These are phyloP conservation scores for Penicillium sp. DNA, from an alignment of 2,329 filamentous ascomycete genomes.

Conservation along the genomic window DNA sequence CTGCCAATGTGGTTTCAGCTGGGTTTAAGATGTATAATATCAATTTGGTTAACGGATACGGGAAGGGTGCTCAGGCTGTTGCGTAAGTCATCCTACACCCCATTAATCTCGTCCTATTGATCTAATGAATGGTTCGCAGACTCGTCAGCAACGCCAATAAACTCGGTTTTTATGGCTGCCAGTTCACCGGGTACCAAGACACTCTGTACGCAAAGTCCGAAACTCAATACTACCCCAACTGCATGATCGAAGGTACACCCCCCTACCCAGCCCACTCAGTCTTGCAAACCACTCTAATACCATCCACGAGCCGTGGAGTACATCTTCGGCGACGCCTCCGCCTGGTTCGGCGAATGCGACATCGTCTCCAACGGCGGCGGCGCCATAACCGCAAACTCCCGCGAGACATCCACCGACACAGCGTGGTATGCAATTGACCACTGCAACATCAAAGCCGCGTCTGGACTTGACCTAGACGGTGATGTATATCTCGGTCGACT, in stretches of 20 bases:
- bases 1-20: conserved; percentile 37
- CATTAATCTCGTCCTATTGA: too few relatives aligned
- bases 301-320: conserved; percentile 42
- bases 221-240: conserved; percentile 44
- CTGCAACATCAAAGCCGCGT: conserved; percentile 34
- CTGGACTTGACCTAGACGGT: conserved; percentile 28
- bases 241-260: conserved; percentile 37
- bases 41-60: conserved; percentile 45
- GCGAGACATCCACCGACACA: conserved; percentile 32
- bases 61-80: conserved; percentile 43
- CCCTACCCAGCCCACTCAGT: background rate
- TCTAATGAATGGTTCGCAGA: conserved; percentile 12
- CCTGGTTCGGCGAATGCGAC: conserved; percentile 41
- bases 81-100: too few relatives aligned
- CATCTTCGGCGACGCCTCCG: conserved; percentile 44
- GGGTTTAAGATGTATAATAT: conserved; percentile 45
- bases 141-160: conserved; percentile 38
- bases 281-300: background rate
- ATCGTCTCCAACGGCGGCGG: conserved; percentile 42
- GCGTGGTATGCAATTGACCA: conserved; percentile 43
- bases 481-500: conserved; percentile 43
- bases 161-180: conserved; percentile 45
- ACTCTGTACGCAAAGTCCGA: conserved; percentile 44
- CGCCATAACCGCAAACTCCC: conserved; percentile 41
- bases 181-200: conserved; percentile 45